A percentile compares a stretch with the other conserved stretches of the same genome.
phyloP scores from a whole-genome alignment of 2,329 filamentous ascomycete genomes.

The Colletotrichum endophyticum region DNA sequence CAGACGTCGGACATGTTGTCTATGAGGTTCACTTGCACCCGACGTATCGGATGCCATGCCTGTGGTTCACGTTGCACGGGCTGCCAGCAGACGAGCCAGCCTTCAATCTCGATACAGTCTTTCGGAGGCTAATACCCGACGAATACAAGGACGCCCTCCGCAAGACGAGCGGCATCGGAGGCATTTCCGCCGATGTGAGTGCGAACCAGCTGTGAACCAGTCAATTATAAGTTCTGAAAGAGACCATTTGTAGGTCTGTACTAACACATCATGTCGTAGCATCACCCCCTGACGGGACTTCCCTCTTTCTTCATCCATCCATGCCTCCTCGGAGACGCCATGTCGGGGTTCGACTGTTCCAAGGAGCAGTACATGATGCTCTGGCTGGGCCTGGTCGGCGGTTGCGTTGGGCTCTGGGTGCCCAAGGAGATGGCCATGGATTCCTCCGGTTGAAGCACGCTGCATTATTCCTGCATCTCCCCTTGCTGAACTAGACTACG shows the following conservation, averaged over 20 bases:
- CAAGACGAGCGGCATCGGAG: conserved; percentile 68
- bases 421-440: conserved; percentile 68
- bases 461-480: background rate
- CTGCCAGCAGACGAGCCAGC: conserved; percentile 59
- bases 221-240: conserved; percentile 33
- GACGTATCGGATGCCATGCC: conserved; percentile 75
- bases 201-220: conserved; percentile 31
- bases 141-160: conserved; percentile 67
- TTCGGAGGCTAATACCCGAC: conserved; percentile 72
- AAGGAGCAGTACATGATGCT: conserved; percentile 78
- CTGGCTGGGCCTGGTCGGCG: conserved; percentile 89
- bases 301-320: conserved; percentile 93
- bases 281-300: conserved; percentile 81
- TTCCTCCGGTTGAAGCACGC: conserved; percentile 5
- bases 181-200: conserved; percentile 79
- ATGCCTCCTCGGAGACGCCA: conserved; percentile 83
- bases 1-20: conserved; percentile 55
- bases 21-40: conserved; percentile 80
- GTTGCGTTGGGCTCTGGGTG: conserved; percentile 78
- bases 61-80: conserved; percentile 75
- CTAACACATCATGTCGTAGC: conserved; percentile 51
- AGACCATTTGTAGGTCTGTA: conserved; percentile 22
- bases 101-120: conserved; percentile 71
- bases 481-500: background rate
- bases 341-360: conserved; percentile 68